Base-by-base conservation (phyloP, 495 filamentous ascomycete species). In the Hypoxylon crocopeplum region DNA sequence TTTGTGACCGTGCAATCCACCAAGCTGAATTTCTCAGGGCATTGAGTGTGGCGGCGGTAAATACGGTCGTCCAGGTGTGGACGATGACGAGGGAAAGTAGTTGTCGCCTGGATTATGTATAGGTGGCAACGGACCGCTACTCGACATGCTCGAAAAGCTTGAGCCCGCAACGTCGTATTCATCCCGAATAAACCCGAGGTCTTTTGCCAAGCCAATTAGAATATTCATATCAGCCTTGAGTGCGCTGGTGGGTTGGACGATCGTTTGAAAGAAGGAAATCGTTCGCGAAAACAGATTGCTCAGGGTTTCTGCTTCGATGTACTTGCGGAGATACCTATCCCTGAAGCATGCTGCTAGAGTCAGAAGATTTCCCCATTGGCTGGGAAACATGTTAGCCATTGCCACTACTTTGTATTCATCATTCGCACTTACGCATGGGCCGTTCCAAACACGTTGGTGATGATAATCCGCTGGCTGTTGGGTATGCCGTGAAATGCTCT, bases 361-460 rank as follows among this genome's bases (percentile, higher is more conserved):
- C 36, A 98, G 77, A 68, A 97, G 86, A 69, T 98, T 98, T 44
- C 94, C 94, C 73, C 96, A 98, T 92, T 98, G 94, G 7, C 93
- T 97, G 56, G n/a, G 1, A 44, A 57, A 30, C 34, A 49, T 5
- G 58, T 67, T 62, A 67, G 50, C 39, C 6, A 38, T 5, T 11
- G 12, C 0, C 13, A 27, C 30, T 25, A 29, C 7, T 24, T 48
- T 39, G 3, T n/a, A 22, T 40, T 19, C 8, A 30, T 2, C 2
- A 21, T 44, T 52, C 13, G 13, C 42, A 84, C 92, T 85, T 92
- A 97, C 92, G 93, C 93, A 81, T 97, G 93, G 59, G 92, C 88
- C 10, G 93, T 98, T 17, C 93, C 93, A 71, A 95, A 95, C 19
- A 97, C 90, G 67, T 97, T 97, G 7, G 93, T 98, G 36, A 97